Evolutionary conservation across 163 green algal genomes (phyloP), one percentile per base, ranked within the genome.

Genomic region (Chlorella variabilis): DNA sequence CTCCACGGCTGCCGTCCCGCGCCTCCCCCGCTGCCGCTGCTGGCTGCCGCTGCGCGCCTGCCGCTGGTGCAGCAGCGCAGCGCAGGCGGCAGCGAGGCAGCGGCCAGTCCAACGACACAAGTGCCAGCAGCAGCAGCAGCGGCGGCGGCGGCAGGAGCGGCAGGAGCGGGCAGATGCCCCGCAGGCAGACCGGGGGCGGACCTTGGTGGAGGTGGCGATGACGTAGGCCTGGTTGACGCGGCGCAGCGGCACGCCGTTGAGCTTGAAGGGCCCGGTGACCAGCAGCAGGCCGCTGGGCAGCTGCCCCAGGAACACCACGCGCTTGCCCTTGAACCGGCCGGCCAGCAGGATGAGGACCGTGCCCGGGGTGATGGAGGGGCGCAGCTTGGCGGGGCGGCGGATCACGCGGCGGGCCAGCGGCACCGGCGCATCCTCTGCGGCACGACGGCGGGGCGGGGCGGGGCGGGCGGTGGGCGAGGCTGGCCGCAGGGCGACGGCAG

Each of bases 191-290:
- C 56, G 6, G 6, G 9, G 29, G 74, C 93, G 85, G 78, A 97
- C 91, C 93, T 98, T 98, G 77, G 95, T 98, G 85, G 87, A 95
- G 83, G 97, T 99, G 77, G 94, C 97, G 83, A 99, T 99, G 33
- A 99, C 96, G 83, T 98, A 99, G 8, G 92, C 91, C 91, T 98
- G 96, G 91, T 98, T 98, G 67, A 99, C 95, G 38, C 97, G 93
- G 83, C 93, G 90, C 78, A 97, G 87, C 20, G 97, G 97, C 80
- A 99, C 96, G 79, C 97, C 97, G 89, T 99, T 99, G 77, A 98
- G 84, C 84, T 94, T 93, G 91, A 96, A 98, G 48, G 95, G 95
- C 2, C 96, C 96, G 65, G 94, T 97, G 48, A 99, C 94, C 45
- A 99, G 91, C 76, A 99, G 93, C 81, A 99, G 91, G 41, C 97